A percentile compares a stretch with the other conserved stretches of the same genome.
Conservation (phyloP, 2,329 filamentous ascomycete species). For the Pseudonectria buxi region DNA sequence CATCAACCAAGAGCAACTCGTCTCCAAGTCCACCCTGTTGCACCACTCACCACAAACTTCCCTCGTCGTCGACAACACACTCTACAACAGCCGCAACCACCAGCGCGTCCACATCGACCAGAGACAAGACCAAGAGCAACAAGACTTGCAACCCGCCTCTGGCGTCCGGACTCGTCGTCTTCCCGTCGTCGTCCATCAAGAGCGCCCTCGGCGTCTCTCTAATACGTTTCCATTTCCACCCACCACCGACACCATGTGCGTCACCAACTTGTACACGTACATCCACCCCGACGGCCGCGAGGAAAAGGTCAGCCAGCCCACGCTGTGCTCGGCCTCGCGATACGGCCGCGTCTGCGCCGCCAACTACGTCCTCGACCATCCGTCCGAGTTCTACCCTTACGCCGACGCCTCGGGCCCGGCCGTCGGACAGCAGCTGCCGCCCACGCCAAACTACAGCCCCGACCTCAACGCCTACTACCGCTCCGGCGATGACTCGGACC, state of each 20-base stretch:
- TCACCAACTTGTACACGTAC: slow-evolving; percentile 40
- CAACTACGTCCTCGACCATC: slow-evolving; percentile 35
- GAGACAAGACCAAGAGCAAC: too few relatives aligned
- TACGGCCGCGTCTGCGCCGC: slow-evolving; percentile 36
- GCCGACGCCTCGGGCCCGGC: slow-evolving; percentile 22
- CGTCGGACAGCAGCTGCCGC: slow-evolving; percentile 30
- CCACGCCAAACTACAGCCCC: slow-evolving; percentile 32
- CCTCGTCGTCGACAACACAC: too few relatives aligned
- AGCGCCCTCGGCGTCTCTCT: not conserved
- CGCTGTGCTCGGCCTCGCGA: slow-evolving; percentile 34
- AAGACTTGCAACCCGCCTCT: too few relatives aligned
- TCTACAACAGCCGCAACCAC: too few relatives aligned
- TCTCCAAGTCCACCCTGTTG: too few relatives aligned
- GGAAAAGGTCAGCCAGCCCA: slow-evolving; percentile 27
- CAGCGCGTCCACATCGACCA: too few relatives aligned
- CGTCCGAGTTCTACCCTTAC: slow-evolving; percentile 30
- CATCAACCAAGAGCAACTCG: too few relatives aligned
- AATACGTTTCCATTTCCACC: slow-evolving; percentile 5
- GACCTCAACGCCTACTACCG: slow-evolving; percentile 26
- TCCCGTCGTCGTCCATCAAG: too few relatives aligned
- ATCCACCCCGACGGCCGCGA: slow-evolving; percentile 39
- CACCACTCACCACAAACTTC: too few relatives aligned
- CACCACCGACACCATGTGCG: slow-evolving; percentile 41
- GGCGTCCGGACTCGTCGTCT: too few relatives aligned
- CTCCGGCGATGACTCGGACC: slow-evolving; percentile 33